These are phyloP conservation scores for Wickerhamomyces bisporus DNA, from an alignment of 805 yeast genomes.

Conservation along the genomic window DNA sequence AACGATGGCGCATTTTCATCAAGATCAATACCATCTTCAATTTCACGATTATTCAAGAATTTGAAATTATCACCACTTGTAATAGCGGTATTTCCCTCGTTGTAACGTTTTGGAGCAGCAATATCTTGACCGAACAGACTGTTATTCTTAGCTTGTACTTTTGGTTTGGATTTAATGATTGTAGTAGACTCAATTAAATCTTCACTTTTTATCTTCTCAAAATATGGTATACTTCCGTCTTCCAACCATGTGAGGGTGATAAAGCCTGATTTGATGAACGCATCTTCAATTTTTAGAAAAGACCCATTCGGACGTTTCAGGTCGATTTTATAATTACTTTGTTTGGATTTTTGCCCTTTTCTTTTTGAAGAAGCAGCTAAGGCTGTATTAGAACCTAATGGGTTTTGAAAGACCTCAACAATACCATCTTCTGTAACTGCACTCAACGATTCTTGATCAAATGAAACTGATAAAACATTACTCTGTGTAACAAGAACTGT, in stretches of 20 bases:
- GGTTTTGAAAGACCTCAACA: constrained; percentile 65
- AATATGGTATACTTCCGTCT: constrained; percentile 49
- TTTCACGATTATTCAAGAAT: constrained; percentile 46
- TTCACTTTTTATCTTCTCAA: constrained; percentile 49
- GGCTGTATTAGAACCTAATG: constrained; percentile 29
- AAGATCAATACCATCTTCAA: constrained; percentile 30
- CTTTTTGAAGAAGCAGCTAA: constrained; percentile 29
- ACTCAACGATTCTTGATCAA: constrained; percentile 35
- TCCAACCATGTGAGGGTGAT: constrained; percentile 58
- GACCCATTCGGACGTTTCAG: constrained; percentile 41
- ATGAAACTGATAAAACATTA: constrained; percentile 43
- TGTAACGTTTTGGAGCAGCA: constrained; percentile 51
- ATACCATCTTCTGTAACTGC: constrained; percentile 72
- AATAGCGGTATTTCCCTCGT: constrained; percentile 56
- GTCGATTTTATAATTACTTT: constrained; percentile 39
- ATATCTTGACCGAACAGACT: constrained; percentile 38
- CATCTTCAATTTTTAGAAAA: constrained; percentile 24
- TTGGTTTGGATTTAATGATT: constrained; percentile 36
- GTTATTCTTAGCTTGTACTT: constrained; percentile 35
- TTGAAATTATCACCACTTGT: constrained; percentile 60
- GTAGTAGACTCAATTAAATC: constrained; percentile 23
- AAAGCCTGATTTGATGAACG: constrained; percentile 29
- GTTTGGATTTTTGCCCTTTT: constrained; percentile 49
- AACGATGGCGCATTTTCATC: constrained; percentile 43
- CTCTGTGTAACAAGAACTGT: constrained; percentile 70